Evolutionary conservation across 257 asterid genomes (phyloP).

Genomic region (Fraxinus pennsylvanica): DNA sequence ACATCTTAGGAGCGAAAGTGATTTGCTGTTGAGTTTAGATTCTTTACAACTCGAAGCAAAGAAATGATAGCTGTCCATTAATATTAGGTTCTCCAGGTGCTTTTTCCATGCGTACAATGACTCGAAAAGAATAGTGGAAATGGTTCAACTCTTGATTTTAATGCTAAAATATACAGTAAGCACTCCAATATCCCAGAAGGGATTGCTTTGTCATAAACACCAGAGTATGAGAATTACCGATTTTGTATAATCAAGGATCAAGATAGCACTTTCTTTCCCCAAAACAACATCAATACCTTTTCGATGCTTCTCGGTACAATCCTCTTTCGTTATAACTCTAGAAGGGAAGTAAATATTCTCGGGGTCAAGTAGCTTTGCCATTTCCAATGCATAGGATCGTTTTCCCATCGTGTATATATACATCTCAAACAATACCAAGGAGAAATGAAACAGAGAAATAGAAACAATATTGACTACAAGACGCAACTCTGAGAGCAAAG

Average conservation of each 20-base stretch:
- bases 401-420: slow-evolving; percentile 20
- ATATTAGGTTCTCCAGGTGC: slow-evolving; percentile 74
- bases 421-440: slow-evolving; percentile 19
- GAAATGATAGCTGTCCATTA: slow-evolving; percentile 83
- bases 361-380: slow-evolving; percentile 23
- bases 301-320: slow-evolving; percentile 15
- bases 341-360: slow-evolving; percentile 8
- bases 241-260: neutral
- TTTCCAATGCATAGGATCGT: slow-evolving; percentile 24
- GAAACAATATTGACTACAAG: slow-evolving; percentile 3
- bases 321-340: slow-evolving; percentile 21
- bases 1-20: slow-evolving; percentile 54
- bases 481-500: neutral
- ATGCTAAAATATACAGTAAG: neutral
- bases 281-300: slow-evolving; percentile 18
- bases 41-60: slow-evolving; percentile 80
- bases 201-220: neutral
- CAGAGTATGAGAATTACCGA: neutral
- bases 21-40: slow-evolving; percentile 57
- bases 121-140: too few relatives aligned
- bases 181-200: neutral
- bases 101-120: slow-evolving; percentile 60
- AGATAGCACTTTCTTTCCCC: slow-evolving; percentile 22
- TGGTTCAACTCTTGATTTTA: too few relatives aligned
- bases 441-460: neutral